Conservation (phyloP, 2,329 filamentous ascomycete species). For the Diaporthe citrichinensis region DNA sequence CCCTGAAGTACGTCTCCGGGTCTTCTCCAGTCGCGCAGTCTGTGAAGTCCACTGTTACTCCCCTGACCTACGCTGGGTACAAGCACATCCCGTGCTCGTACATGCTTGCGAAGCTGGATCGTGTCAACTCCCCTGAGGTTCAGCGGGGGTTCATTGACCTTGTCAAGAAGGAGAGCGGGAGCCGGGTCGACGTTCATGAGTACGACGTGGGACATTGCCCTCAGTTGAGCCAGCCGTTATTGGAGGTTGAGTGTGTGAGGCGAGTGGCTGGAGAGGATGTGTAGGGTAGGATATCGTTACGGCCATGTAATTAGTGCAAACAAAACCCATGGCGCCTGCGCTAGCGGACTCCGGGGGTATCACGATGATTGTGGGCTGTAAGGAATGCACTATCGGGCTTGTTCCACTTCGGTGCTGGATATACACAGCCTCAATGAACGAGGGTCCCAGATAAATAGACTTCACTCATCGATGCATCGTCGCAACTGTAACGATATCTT, state of each 20-base stretch:
- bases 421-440: not conserved
- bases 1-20: not conserved
- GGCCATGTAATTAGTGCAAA: not conserved
- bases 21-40: not conserved
- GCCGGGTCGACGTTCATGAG: not conserved
- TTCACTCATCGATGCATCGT: not conserved
- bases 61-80: slow-evolving; percentile 2
- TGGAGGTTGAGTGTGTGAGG: slow-evolving; percentile 8
- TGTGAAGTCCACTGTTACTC: not conserved
- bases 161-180: not conserved
- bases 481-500: not conserved
- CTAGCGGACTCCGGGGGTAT: not conserved
- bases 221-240: not conserved
- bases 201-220: slow-evolving; percentile 8
- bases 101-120: not conserved
- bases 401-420: not conserved
- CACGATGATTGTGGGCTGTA: not conserved
- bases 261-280: not conserved
- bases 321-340: not conserved
- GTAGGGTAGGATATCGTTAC: not conserved
- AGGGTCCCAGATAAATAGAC: too few relatives aligned
- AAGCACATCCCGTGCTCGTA: not conserved
- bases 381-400: not conserved
- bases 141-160: not conserved
- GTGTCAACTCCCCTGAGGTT: not conserved